phyloP scores from a whole-genome alignment of 768 basidiomycete genomes.

The Lactarius deliciosus region DNA sequence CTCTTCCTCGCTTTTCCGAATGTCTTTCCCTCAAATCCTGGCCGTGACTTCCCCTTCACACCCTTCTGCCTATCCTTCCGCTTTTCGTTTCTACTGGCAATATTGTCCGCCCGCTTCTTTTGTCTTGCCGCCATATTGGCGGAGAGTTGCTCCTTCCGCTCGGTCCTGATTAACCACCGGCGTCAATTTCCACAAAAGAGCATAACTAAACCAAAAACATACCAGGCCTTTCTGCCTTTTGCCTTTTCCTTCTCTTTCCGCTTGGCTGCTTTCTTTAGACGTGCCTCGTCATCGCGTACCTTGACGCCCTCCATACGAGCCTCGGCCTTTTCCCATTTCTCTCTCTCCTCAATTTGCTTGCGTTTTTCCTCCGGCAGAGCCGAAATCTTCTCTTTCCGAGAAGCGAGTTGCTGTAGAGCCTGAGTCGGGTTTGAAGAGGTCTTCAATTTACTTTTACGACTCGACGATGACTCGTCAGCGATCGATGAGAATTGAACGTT shows the following conservation, averaged over 20 bases:
- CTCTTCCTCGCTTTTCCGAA: conserved; percentile 54
- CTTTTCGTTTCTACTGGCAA: conserved; percentile 80
- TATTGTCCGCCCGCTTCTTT: conserved; percentile 90
- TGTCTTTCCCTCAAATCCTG: conserved; percentile 85
- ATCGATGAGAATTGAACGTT: conserved; percentile 70
- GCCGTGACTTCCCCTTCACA: conserved; percentile 58
- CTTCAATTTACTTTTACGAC: conserved; percentile 54
- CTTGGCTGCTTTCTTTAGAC: conserved; percentile 92
- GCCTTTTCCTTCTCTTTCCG: conserved; percentile 86
- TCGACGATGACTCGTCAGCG: conserved; percentile 48
- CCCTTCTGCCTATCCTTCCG: conserved; percentile 60
- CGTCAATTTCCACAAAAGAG: conserved; percentile 7
- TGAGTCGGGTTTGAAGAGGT: conserved; percentile 79
- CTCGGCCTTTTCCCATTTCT: conserved; percentile 89
- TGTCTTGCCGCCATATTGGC: conserved; percentile 80
- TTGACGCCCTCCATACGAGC: conserved; percentile 88
- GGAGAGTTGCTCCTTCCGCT: conserved; percentile 76
- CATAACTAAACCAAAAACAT: conserved; percentile 34
- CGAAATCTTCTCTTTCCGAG: conserved; percentile 75
- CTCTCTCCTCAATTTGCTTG: conserved; percentile 73
- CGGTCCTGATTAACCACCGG: conserved; percentile 56
- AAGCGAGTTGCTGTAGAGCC: conserved; percentile 77
- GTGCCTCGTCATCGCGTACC: conserved; percentile 79
- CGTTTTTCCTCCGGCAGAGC: conserved; percentile 81
- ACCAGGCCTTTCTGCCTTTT: conserved; percentile 88